Evolutionary conservation across 2,329 filamentous ascomycete genomes (phyloP).

Genomic region (Fonsecaea nubica): DNA sequence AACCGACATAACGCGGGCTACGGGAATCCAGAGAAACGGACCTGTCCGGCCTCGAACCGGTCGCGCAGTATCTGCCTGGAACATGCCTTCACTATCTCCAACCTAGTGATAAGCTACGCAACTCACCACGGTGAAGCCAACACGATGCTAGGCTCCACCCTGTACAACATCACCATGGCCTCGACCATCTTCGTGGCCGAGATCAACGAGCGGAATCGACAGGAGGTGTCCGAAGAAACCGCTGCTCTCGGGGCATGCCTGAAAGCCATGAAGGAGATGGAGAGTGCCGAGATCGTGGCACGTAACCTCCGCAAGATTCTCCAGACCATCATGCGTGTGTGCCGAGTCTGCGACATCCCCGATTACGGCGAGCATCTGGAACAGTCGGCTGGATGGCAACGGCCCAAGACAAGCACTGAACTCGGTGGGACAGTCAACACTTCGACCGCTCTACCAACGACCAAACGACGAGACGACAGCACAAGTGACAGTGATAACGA

Average conservation of each 20-base stretch:
- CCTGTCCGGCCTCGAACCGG: background rate
- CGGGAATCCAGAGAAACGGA: conserved; percentile 4
- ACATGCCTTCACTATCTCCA: conserved; percentile 15
- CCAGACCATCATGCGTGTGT: conserved; percentile 28
- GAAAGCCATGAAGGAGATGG: conserved; percentile 24
- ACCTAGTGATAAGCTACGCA: conserved; percentile 8
- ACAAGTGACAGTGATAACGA: background rate
- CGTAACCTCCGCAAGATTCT: conserved; percentile 24
- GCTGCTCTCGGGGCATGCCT: conserved; percentile 22
- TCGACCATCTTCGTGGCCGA: conserved; percentile 25
- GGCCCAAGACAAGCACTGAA: background rate
- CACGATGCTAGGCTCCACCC: conserved; percentile 19
- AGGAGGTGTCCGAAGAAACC: conserved; percentile 11
- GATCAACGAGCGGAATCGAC: conserved; percentile 9
- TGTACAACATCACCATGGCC: conserved; percentile 29
- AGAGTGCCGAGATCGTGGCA: conserved; percentile 23
- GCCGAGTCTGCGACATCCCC: background rate
- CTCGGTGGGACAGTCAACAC: background rate
- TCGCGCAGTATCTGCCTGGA: conserved; percentile 15
- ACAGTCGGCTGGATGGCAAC: background rate
- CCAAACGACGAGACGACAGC: background rate
- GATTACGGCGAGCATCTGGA: background rate
- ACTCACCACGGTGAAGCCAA: conserved; percentile 14
- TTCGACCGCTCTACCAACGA: background rate
- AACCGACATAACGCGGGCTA: conserved; percentile 19